Evolutionary conservation across 2,329 filamentous ascomycete genomes (phyloP).

Genomic region (Ilyonectria robusta): DNA sequence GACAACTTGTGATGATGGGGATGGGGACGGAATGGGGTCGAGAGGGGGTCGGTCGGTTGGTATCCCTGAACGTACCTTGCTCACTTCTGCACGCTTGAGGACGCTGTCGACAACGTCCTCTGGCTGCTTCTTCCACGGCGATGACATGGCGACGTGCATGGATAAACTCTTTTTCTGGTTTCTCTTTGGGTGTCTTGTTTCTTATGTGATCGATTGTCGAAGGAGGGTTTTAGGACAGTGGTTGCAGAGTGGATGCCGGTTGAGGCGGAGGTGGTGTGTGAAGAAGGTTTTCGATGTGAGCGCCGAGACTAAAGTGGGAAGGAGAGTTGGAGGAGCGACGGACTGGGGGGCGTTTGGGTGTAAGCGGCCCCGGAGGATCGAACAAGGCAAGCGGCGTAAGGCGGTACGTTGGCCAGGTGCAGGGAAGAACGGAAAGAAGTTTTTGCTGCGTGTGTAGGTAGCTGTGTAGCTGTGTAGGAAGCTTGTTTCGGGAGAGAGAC

Average conservation of each 20-base stretch:
- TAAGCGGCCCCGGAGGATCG: slow-evolving; percentile 30
- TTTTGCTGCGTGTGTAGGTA: slow-evolving; percentile 29
- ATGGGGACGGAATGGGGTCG: slow-evolving; percentile 8
- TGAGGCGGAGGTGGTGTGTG: slow-evolving; percentile 23
- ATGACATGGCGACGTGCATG: slow-evolving; percentile 64
- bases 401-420: slow-evolving; percentile 40
- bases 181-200: not conserved
- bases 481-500: slow-evolving; percentile 3
- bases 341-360: slow-evolving; percentile 16
- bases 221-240: not conserved
- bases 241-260: slow-evolving; percentile 16
- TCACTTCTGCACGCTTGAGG: slow-evolving; percentile 80
- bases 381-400: slow-evolving; percentile 28
- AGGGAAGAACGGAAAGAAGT: slow-evolving; percentile 8
- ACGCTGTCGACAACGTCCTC: slow-evolving; percentile 78
- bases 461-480: too few species aligned
- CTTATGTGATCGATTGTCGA: slow-evolving; percentile 18
- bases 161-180: slow-evolving; percentile 32
- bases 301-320: slow-evolving; percentile 29
- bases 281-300: slow-evolving; percentile 29
- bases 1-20: not conserved
- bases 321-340: slow-evolving; percentile 33
- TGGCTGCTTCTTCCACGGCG: slow-evolving; percentile 74
- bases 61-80: slow-evolving; percentile 71
- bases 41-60: slow-evolving; percentile 22